Percentiles rank a stretch among this genome's conserved stretches.
These are phyloP conservation scores for Piper longum DNA, from an alignment of 164 flowering plant genomes.

Conservation along the genomic window DNA sequence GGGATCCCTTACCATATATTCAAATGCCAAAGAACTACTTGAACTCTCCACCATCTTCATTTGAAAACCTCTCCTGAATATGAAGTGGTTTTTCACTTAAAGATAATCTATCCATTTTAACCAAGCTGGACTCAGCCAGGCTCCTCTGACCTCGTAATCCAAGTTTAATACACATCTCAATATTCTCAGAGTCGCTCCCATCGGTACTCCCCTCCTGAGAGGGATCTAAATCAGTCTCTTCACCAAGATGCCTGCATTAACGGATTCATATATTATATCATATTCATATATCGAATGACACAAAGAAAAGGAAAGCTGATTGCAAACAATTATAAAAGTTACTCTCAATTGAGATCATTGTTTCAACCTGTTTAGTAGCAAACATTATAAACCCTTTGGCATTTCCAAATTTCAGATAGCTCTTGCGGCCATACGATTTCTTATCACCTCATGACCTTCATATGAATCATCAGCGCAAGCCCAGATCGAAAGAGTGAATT, in stretches of 20 bases:
- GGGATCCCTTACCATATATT: constrained; percentile 43
- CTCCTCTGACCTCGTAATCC: constrained; percentile 13
- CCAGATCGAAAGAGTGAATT: too few relatives aligned
- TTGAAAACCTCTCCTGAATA: constrained; percentile 16
- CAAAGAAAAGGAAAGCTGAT: too few relatives aligned
- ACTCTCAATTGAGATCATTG: too few relatives aligned
- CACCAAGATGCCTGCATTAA: constrained; percentile 30
- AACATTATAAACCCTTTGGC: too few relatives aligned
- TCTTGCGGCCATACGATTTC: too few relatives aligned
- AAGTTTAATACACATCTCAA: constrained; percentile 18
- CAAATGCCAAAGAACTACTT: constrained; percentile 28
- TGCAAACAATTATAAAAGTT: too few relatives aligned
- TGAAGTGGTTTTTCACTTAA: constrained; percentile 22
- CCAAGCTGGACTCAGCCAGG: constrained; percentile 10
- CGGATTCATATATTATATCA: not conserved
- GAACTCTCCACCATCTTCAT: constrained; percentile 31
- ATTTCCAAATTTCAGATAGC: too few relatives aligned
- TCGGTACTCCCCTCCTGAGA: constrained; percentile 35
- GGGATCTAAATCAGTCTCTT: constrained; percentile 45
- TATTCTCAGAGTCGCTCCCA: constrained; percentile 27
- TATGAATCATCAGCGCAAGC: too few relatives aligned
- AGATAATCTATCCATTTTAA: constrained; percentile 20
- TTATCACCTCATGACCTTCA: too few relatives aligned
- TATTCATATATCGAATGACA: too few relatives aligned
- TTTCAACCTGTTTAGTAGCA: too few relatives aligned